phyloP scores from a whole-genome alignment of 192 early-diverging fungal species.

The Dimargaris xerosporica region DNA sequence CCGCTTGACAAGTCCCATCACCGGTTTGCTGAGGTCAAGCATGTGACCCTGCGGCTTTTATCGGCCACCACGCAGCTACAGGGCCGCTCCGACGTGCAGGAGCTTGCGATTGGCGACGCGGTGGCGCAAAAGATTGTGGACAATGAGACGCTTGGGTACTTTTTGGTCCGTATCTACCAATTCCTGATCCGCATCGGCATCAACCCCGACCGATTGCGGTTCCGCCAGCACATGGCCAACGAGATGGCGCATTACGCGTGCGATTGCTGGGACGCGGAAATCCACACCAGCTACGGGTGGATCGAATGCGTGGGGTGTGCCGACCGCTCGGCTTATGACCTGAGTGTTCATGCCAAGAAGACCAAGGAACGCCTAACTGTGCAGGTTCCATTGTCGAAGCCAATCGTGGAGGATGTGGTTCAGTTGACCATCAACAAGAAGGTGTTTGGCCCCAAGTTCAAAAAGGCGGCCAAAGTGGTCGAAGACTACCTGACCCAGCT shows the following conservation, averaged over 20 bases:
- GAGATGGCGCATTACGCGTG: constrained; percentile 99
- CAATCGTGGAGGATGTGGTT: constrained; percentile 54
- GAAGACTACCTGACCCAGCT: constrained; percentile 51
- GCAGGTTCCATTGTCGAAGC: constrained; percentile 74
- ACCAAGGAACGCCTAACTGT: constrained; percentile 91
- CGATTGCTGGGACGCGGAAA: constrained; percentile 99
- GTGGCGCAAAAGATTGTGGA: constrained; percentile 73
- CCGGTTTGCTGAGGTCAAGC: constrained; percentile 73
- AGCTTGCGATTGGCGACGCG: constrained; percentile 82
- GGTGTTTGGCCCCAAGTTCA: constrained; percentile 86
- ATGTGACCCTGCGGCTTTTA: constrained; percentile 63
- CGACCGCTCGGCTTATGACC: constrained; percentile 94
- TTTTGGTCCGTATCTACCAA: constrained; percentile 83
- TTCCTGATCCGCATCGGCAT: constrained; percentile 88
- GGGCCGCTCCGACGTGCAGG: constrained; percentile 49
- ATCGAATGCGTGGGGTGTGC: constrained; percentile 99
- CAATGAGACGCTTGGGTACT: constrained; percentile 98
- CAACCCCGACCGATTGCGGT: constrained; percentile 66
- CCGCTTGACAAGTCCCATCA: constrained; percentile 82
- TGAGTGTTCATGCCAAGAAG: constrained; percentile 73
- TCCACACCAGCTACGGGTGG: constrained; percentile 89
- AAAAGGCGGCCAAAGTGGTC: constrained; percentile 80
- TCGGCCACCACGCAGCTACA: constrained; percentile 58
- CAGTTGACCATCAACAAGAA: constrained; percentile 85
- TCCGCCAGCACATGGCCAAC: constrained; percentile 98